Base-by-base conservation (phyloP, 129 eudicot genomes). In the Pittosporum tobira region DNA sequence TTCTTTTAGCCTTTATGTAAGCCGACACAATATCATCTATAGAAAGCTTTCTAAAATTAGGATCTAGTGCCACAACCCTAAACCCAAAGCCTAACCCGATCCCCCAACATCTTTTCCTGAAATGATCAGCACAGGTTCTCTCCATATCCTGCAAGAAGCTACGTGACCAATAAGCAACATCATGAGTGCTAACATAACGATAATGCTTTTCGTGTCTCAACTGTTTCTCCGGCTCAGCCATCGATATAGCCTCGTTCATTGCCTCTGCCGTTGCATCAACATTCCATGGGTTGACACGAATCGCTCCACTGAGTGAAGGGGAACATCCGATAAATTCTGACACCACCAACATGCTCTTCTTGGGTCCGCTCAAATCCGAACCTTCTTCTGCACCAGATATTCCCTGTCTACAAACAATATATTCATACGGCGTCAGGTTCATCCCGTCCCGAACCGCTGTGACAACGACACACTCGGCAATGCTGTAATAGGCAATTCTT, bases 381-480 rank as follows among this genome's bases (percentile, higher is more conserved):
- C 57, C 72, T 26, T 81, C 47, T 73, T 72, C 93, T 40, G 76
- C 70, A 26, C 72, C 81, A 30, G 84, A 62, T 63, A 78, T 61
- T 48, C 94, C 94, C 53, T 84, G 85, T 71, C 94, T 64, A 30
- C 96, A 88, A 34, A 77, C 96, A 19, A 84, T 75, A 65, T 88
- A 88, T 69, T 88, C 96, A 57, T 88, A 88, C 22, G 96, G 94
- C 47, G 88, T 88, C 64, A 88, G 60, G 55, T 88, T 88, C 85
- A 88, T 69, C 34, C 96, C 96, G 26, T 88, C 96, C 59, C 96
- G 70, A 37, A 88, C 94, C 1, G 96, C 94, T 5, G 94, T 81
- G 71, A 88, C 96, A 47, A 81, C 94, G 49, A 88, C 96, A 72
- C 96, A 88, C 69, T 88, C 96, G 11, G 96, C 96, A 65, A 84